Evolutionary conservation across 2,329 filamentous ascomycete species (phyloP).

Genomic region (Huntiella decipiens): DNA sequence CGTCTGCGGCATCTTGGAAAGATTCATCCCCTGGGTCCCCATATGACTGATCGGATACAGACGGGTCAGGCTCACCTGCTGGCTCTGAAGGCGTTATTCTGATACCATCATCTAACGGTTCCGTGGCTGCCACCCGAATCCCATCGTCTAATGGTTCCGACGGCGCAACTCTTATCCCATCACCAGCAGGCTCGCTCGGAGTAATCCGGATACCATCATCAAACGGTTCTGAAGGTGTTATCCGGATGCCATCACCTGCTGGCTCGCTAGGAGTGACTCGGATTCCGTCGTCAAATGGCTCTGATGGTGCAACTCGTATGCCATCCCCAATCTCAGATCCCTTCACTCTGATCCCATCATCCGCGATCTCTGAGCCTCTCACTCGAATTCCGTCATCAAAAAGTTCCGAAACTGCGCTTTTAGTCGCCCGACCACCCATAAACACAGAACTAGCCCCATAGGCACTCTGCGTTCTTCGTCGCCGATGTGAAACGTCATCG

Average conservation of each 20-base stretch:
- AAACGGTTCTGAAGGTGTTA: constrained; percentile 6
- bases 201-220: constrained; percentile 27
- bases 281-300: constrained; percentile 16
- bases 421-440: constrained; percentile 4
- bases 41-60: too few species aligned
- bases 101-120: constrained; percentile 22
- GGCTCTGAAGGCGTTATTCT: constrained; percentile 21
- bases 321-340: constrained; percentile 16
- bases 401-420: constrained; percentile 14
- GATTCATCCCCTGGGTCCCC: too few species aligned
- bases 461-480: neutral
- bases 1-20: too few species aligned
- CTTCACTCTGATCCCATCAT: constrained; percentile 28
- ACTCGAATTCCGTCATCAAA: constrained; percentile 7
- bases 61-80: constrained; percentile 12
- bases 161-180: constrained; percentile 7
- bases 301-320: constrained; percentile 10
- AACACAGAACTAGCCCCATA: constrained; percentile 7
- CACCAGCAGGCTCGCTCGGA: neutral
- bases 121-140: constrained; percentile 13
- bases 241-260: constrained; percentile 1
- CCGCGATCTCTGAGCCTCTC: constrained; percentile 7
- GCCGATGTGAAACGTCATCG: neutral
- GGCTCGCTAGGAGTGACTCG: constrained; percentile 11
- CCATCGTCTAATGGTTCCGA: constrained; percentile 16